These are phyloP conservation scores for Aspergillus panamensis DNA, from an alignment of 495 filamentous ascomycete genomes.

Conservation along the genomic window DNA sequence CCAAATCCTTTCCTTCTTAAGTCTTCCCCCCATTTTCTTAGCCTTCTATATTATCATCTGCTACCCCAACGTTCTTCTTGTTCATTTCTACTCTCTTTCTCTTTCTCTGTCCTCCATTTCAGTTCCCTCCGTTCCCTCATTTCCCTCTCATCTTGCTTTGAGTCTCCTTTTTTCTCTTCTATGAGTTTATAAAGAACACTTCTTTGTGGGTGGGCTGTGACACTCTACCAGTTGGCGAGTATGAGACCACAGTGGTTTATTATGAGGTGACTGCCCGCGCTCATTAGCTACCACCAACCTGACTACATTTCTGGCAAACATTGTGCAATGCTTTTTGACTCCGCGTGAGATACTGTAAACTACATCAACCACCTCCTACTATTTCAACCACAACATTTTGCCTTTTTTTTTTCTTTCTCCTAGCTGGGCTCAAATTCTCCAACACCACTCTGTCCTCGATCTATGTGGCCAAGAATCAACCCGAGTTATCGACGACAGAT, in stretches of 20 bases:
- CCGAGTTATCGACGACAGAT: too few relatives aligned
- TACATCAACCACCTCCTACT: not conserved
- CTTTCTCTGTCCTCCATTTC: not conserved
- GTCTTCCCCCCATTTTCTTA: conserved; percentile 1
- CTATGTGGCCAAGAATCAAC: too few relatives aligned
- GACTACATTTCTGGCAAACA: conserved; percentile 4
- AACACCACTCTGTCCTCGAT: too few relatives aligned
- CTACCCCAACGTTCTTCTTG: not conserved
- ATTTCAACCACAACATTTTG: not conserved
- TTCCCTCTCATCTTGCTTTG: not conserved
- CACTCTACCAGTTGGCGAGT: not conserved
- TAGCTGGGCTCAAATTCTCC: too few relatives aligned
- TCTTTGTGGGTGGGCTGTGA: not conserved
- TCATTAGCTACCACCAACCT: conserved; percentile 5
- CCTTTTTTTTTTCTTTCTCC: not conserved
- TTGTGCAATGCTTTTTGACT: conserved; percentile 9
- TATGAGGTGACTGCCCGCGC: conserved; percentile 16
- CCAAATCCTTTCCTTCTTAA: not conserved
- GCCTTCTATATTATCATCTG: conserved; percentile 6
- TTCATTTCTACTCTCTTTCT: not conserved
- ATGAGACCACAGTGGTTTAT: conserved; percentile 13
- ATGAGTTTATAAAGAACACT: not conserved
- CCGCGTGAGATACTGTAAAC: not conserved
- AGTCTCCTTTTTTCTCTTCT: not conserved
- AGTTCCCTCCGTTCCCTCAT: not conserved